Evolutionary conservation across 179 eudicot genomes (phyloP).

Genomic region (Corrigiola litoralis): DNA sequence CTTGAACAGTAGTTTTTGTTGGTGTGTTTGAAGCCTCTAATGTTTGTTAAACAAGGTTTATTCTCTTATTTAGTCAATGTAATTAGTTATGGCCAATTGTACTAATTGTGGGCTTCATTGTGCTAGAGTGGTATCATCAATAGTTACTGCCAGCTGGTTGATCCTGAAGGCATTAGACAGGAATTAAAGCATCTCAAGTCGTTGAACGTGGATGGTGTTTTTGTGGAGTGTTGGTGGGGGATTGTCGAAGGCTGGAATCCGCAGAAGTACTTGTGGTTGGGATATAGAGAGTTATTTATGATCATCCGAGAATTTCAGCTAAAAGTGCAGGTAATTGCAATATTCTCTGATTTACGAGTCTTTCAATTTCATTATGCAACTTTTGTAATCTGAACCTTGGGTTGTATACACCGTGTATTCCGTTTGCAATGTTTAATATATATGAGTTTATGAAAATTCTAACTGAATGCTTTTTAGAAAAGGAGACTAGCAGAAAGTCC

Average conservation of each 20-base stretch:
- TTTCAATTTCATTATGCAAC: neutral
- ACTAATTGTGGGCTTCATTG: slow-evolving; percentile 17
- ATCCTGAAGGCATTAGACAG: slow-evolving; percentile 60
- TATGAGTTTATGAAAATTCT: neutral
- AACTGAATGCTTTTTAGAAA: too few species aligned
- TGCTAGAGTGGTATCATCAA: slow-evolving; percentile 59
- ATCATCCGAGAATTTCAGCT: slow-evolving; percentile 51
- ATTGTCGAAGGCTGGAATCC: slow-evolving; percentile 66
- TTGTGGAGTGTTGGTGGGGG: slow-evolving; percentile 74
- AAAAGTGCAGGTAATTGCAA: slow-evolving; percentile 52
- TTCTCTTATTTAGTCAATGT: neutral
- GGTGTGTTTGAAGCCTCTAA: neutral
- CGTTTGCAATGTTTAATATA: neutral
- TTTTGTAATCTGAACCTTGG: neutral
- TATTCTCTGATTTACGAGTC: neutral
- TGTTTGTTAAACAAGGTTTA: neutral
- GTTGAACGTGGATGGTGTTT: slow-evolving; percentile 52
- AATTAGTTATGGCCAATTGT: neutral
- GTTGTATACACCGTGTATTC: neutral
- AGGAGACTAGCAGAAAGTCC: too few species aligned
- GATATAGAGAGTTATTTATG: slow-evolving; percentile 55
- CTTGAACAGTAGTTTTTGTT: neutral
- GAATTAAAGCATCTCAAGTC: slow-evolving; percentile 57
- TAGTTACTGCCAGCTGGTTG: slow-evolving; percentile 62
- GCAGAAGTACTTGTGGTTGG: slow-evolving; percentile 59